Base-by-base conservation (phyloP, 2,329 filamentous ascomycete genomes). In the Microdochium nivale region DNA sequence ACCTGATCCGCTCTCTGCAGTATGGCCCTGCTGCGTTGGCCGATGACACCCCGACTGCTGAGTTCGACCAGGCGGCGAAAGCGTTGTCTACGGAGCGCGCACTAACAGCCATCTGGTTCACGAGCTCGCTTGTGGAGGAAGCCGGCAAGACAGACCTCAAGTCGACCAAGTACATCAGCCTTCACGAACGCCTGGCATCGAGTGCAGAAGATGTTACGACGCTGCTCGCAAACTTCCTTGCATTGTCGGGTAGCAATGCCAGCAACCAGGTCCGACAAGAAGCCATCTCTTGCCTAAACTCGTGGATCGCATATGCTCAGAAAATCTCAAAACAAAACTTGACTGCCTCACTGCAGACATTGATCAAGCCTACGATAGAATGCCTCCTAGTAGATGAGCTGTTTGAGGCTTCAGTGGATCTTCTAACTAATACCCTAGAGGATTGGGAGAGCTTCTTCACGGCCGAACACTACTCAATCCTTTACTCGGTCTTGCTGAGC, bases 291-390 rank as follows among this genome's bases (percentile, higher is more conserved):
- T 84, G 80, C 59, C 74, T 84, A 50, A 81, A 86, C 70, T 82
- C 84, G 3, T 92, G 87, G 87, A 77, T 90, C 30, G 76, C 81
- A 58, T 90, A 90, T 61, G 84, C 83, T 4, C 86, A 90, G 59
- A 78, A 80, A 32, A 75, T 78, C 2, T 75, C 78, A 47, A 77
- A 79, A 32, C 76, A 76, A 16, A 72, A 78, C 16, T 72, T 86
- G 30, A 70, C 86, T 2, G 70, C 76, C 19, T 73, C 80, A 19
- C 72, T 91, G 14, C 79, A 79, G 30, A 72, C 76, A 2, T 69
- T 90, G 3, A 75, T 86, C 2, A 73, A 77, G 27, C 73, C 78
- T 3, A 77, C 82, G 23, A 77, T 90, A 24, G 68, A 76, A 25
- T 84, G 81, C 47, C 70, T 92, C 9, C 69, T 77, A 23, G 71